Conservation (phyloP, 306 rosid genomes). For the Ceratonia siliqua region DNA sequence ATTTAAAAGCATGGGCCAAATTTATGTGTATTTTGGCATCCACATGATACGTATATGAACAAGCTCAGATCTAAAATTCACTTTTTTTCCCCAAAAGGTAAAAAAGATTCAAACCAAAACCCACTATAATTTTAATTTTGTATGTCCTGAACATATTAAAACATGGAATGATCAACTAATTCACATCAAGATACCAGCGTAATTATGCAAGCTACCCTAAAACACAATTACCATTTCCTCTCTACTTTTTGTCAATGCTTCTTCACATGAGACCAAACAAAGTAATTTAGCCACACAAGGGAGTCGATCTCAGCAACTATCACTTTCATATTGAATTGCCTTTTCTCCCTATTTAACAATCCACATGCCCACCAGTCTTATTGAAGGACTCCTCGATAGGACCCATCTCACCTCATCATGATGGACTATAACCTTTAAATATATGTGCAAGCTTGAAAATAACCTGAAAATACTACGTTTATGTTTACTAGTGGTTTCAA, state of each 20-base stretch:
- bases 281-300: conserved; percentile 3
- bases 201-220: conserved; percentile 17
- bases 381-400: no score
- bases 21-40: background rate
- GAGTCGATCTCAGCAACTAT: background rate
- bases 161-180: conserved; percentile 6
- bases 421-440: background rate
- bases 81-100: background rate
- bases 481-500: background rate
- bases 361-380: background rate
- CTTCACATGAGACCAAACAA: background rate
- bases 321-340: background rate
- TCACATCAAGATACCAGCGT: conserved; percentile 16
- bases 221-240: conserved; percentile 8
- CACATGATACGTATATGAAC: background rate
- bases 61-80: conserved; percentile 10
- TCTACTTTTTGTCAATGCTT: conserved; percentile 9
- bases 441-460: background rate
- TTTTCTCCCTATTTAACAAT: conserved; percentile 15
- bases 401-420: background rate
- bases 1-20: background rate
- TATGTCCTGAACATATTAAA: background rate
- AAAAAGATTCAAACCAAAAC: background rate
- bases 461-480: background rate
- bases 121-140: background rate